These are phyloP conservation scores for Candida glucosophila DNA, from an alignment of 1,139 yeast species.

Conservation along the genomic window DNA sequence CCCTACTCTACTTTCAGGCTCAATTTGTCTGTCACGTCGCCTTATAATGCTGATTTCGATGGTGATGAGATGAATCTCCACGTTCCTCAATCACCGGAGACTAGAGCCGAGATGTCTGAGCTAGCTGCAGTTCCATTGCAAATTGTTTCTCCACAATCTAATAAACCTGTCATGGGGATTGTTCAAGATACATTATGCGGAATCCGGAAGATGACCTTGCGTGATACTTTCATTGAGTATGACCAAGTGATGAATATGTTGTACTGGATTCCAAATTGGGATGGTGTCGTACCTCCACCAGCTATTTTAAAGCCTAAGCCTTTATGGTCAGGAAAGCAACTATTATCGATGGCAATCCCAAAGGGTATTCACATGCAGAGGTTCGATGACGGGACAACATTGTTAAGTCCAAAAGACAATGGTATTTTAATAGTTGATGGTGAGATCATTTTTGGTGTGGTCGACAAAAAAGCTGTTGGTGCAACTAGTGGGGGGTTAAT, in stretches of 20 bases:
- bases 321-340: conserved; percentile 95
- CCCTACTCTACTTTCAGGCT: conserved; percentile 97
- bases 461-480: conserved; percentile 96
- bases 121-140: conserved; percentile 96
- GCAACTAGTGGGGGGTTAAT: conserved; percentile 97
- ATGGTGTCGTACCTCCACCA: conserved; percentile 97
- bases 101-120: conserved; percentile 91
- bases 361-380: conserved; percentile 92
- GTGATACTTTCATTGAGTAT: conserved; percentile 82
- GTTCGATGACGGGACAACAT: conserved; percentile 83
- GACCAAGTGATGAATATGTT: conserved; percentile 95
- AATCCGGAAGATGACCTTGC: conserved; percentile 86
- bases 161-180: conserved; percentile 99
- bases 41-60: conserved; percentile 99
- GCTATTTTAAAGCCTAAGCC: conserved; percentile 93
- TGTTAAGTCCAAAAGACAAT: conserved; percentile 75
- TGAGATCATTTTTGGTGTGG: conserved; percentile 93
- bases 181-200: conserved; percentile 98
- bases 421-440: conserved; percentile 93
- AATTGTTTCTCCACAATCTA: conserved; percentile 96
- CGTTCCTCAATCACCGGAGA: conserved; percentile 98
- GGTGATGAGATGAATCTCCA: conserved; percentile 99
- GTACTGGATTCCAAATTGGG: conserved; percentile 98
- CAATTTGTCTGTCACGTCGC: conserved; percentile 94
- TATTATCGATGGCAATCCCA: conserved; percentile 88